Conservation (phyloP, 495 filamentous ascomycete genomes). For the Neurospora africana region DNA sequence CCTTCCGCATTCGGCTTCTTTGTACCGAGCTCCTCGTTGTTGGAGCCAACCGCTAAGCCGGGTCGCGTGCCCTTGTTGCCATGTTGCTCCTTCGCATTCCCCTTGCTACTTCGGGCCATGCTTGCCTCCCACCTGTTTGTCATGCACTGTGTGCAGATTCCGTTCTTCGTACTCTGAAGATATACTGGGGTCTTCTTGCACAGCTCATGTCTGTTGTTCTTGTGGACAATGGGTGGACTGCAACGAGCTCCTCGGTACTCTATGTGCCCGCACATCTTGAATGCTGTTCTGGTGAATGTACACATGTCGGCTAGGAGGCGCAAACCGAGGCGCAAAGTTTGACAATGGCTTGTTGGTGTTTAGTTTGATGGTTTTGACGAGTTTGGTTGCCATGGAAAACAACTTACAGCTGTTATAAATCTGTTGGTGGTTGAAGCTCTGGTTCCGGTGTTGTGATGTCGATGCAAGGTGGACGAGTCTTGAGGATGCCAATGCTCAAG, state of each 20-base stretch:
- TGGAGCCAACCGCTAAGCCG: not conserved
- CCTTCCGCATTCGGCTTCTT: not conserved
- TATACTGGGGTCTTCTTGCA: not conserved
- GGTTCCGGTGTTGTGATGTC: not conserved
- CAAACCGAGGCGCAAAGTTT: not conserved
- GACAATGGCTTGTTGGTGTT: not conserved
- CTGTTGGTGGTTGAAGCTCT: not conserved
- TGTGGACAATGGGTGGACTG: not conserved
- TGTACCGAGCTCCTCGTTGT: not conserved
- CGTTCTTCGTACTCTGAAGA: not conserved
- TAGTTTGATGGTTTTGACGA: not conserved
- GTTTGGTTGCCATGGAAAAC: not conserved
- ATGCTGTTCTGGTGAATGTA: not conserved
- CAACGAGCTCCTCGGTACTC: not conserved
- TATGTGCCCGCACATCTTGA: not conserved
- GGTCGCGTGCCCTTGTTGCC: not conserved
- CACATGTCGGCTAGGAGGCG: not conserved
- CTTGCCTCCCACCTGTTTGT: not conserved
- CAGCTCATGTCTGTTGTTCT: not conserved
- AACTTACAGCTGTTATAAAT: not conserved
- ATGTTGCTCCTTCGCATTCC: not conserved
- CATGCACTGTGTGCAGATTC: not conserved
- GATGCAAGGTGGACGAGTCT: not conserved
- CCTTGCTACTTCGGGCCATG: not conserved
- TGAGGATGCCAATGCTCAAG: not conserved